These are phyloP conservation scores for Picea abies DNA, from an alignment of 83 land plant species.

Conservation along the genomic window DNA sequence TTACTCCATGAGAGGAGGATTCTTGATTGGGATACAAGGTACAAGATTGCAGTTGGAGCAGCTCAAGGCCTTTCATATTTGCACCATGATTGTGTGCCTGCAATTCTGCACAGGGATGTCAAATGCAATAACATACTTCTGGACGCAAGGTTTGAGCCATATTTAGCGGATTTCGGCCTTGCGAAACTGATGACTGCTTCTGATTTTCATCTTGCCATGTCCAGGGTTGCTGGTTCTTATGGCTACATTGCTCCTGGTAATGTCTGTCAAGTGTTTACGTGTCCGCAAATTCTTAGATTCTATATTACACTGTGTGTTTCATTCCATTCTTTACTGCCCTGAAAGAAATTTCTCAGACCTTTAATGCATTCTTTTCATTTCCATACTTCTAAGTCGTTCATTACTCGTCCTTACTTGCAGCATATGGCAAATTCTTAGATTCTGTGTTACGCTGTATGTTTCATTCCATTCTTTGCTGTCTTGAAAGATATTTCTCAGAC, in stretches of 20 bases:
- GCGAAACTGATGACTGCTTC: slow-evolving; percentile 73
- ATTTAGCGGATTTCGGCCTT: slow-evolving; percentile 82
- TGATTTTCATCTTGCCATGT: slow-evolving; percentile 65
- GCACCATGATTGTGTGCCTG: slow-evolving; percentile 85
- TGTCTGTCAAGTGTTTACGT: not conserved
- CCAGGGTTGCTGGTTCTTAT: slow-evolving; percentile 85
- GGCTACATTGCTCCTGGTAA: slow-evolving; percentile 91
- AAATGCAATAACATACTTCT: slow-evolving; percentile 81
- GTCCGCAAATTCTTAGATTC: slow-evolving; percentile 11
- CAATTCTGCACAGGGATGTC: slow-evolving; percentile 85
- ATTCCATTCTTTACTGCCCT: not conserved
- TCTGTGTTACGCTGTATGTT: not conserved
- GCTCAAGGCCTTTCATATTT: slow-evolving; percentile 86
- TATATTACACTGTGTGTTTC: not conserved
- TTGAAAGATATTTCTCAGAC: not conserved
- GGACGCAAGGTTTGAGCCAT: slow-evolving; percentile 70
- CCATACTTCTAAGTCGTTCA: not conserved
- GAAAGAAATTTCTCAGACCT: not conserved
- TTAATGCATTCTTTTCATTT: not conserved
- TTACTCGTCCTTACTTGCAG: slow-evolving; percentile 32
- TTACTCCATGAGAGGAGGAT: slow-evolving; percentile 64
- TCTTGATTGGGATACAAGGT: slow-evolving; percentile 79
- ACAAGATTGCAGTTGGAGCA: slow-evolving; percentile 76
- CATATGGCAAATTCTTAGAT: slow-evolving; percentile 42
- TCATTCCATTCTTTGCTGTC: not conserved